Evolutionary conservation across 169 alveolate species (phyloP).

Genomic region (Plasmodium relictum): DNA sequence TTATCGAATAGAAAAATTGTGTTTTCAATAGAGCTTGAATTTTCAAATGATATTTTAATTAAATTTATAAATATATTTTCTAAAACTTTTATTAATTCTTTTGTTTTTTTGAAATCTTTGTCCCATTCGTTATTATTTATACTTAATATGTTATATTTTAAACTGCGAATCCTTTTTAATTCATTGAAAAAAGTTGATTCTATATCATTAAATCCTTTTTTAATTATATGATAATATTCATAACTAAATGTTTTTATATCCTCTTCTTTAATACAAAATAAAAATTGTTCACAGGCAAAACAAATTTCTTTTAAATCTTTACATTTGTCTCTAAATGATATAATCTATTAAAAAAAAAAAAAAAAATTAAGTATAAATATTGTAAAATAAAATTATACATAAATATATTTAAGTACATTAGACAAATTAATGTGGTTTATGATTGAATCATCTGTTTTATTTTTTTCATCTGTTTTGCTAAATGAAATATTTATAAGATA

Average conservation of each 20-base stretch:
- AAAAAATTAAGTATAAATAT: neutral
- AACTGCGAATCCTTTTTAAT: constrained; percentile 40
- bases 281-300: constrained; percentile 67
- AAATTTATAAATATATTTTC: constrained; percentile 69
- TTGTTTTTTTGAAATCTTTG: constrained; percentile 60
- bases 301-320: constrained; percentile 69
- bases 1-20: constrained; percentile 65
- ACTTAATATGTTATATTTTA: constrained; percentile 59
- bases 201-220: constrained; percentile 75
- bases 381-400: neutral
- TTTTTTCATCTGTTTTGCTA: constrained; percentile 9
- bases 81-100: constrained; percentile 61
- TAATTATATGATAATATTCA: constrained; percentile 65
- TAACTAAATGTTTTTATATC: constrained; percentile 52
- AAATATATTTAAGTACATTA: constrained; percentile 37
- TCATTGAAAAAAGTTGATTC: constrained; percentile 66
- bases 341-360: constrained; percentile 17
- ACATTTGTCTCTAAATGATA: constrained; percentile 36
- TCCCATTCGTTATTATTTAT: constrained; percentile 67
- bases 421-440: constrained; percentile 30
- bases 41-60: constrained; percentile 73
- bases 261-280: constrained; percentile 59
- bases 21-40: constrained; percentile 55
- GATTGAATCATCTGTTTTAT: constrained; percentile 24
- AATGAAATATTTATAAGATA: constrained; percentile 46